Evolutionary conservation across 169 alveolate species (phyloP).

Genomic region (Plasmodium chabaudi): DNA sequence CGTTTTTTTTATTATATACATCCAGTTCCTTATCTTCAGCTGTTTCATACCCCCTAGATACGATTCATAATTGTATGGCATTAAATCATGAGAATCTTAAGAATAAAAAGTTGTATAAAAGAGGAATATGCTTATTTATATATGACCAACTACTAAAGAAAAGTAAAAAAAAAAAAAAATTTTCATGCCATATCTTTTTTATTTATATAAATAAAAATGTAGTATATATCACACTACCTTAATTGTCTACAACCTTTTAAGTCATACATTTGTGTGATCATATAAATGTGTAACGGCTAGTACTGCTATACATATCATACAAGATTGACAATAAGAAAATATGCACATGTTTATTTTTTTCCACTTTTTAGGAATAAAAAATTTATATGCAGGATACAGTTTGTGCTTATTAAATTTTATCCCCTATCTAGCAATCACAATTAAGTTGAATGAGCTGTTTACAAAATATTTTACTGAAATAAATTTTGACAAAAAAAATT

Average conservation of each 20-base stretch:
- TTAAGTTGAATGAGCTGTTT: conserved; percentile 59
- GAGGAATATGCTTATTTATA: conserved; percentile 37
- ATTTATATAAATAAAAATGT: too few species aligned
- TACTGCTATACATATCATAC: too few species aligned
- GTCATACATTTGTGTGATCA: neutral
- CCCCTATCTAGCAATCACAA: conserved; percentile 58
- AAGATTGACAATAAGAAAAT: too few species aligned
- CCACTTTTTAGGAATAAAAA: conserved; percentile 18
- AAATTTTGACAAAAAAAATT: conserved; percentile 4
- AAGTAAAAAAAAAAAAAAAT: conserved; percentile 30
- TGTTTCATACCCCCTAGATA: conserved; percentile 53
- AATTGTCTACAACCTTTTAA: neutral
- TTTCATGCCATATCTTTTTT: too few species aligned
- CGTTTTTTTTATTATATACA: conserved; percentile 34
- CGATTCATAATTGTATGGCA: conserved; percentile 35
- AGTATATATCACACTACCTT: too few species aligned
- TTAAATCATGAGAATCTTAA: conserved; percentile 56
- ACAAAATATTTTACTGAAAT: conserved; percentile 59
- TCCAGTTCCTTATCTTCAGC: conserved; percentile 63
- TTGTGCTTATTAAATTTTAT: conserved; percentile 53
- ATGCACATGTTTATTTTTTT: conserved; percentile 1
- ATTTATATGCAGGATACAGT: conserved; percentile 60
- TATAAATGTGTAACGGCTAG: neutral
- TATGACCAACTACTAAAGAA: conserved; percentile 39
- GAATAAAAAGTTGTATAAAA: conserved; percentile 25